Conservation (phyloP, 169 alveolate species). For the Cryptosporidium meleagridis region DNA sequence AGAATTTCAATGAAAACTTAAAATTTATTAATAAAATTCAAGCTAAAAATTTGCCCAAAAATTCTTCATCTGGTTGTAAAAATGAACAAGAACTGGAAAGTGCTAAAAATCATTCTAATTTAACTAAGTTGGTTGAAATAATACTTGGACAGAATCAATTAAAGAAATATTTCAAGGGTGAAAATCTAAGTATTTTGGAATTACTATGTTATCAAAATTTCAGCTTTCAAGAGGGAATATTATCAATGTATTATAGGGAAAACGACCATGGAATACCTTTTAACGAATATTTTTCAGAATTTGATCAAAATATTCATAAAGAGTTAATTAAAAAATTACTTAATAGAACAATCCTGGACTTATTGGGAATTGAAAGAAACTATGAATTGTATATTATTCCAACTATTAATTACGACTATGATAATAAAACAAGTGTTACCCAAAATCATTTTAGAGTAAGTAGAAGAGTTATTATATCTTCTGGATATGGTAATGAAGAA, state of each 20-base stretch:
- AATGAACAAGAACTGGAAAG: not conserved
- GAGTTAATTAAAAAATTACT: not conserved
- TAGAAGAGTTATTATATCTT: slow-evolving; percentile 19
- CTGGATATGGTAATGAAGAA: slow-evolving; percentile 42
- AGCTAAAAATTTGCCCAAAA: too few relatives aligned
- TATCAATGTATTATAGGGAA: slow-evolving; percentile 39
- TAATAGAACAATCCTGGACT: not conserved
- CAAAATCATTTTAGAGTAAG: not conserved
- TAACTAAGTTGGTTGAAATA: not conserved
- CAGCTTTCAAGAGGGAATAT: slow-evolving; percentile 27
- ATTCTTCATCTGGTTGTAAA: not conserved
- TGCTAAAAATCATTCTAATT: not conserved
- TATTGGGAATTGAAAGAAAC: slow-evolving; percentile 35
- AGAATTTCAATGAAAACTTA: too few relatives aligned
- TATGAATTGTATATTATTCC: slow-evolving; percentile 2
- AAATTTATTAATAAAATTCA: not conserved
- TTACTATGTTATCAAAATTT: slow-evolving; percentile 12
- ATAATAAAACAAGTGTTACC: too few relatives aligned
- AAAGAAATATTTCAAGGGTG: not conserved
- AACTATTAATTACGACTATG: not conserved
- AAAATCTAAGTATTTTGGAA: slow-evolving; percentile 3
- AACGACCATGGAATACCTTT: not conserved
- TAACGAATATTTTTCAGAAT: not conserved
- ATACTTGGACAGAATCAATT: not conserved
- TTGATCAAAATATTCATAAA: not conserved